Evolutionary conservation across 169 alveolate genomes (phyloP).

Genomic region (Besnoitia besnoiti): DNA sequence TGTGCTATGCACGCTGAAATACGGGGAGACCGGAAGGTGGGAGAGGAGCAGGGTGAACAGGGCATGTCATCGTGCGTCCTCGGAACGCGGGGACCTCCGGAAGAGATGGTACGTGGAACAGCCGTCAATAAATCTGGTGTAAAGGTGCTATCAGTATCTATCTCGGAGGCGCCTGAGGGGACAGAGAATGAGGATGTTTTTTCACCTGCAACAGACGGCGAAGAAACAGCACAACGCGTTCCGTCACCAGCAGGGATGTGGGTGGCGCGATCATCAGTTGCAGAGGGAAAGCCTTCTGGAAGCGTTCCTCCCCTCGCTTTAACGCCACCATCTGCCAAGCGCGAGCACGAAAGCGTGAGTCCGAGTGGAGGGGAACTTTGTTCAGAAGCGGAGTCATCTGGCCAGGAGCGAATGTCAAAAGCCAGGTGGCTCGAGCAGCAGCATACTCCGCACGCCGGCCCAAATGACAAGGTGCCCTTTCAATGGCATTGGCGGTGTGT

Average conservation of each 20-base stretch:
- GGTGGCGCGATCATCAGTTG: background rate
- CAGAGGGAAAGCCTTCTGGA: background rate
- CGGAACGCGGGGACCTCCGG: too few species aligned
- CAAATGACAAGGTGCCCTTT: background rate
- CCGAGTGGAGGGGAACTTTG: background rate
- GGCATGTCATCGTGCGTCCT: too few species aligned
- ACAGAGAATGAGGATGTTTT: background rate
- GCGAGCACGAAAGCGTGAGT: background rate
- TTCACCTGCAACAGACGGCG: background rate
- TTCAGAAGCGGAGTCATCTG: background rate
- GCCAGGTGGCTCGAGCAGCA: background rate
- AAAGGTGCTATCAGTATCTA: background rate
- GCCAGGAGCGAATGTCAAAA: background rate
- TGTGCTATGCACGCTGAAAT: background rate
- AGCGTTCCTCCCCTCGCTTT: background rate
- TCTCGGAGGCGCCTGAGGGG: background rate
- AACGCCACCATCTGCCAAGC: background rate
- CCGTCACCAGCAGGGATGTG: background rate
- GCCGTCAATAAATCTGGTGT: background rate
- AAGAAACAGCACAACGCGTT: background rate
- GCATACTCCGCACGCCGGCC: background rate
- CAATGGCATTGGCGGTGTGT: background rate
- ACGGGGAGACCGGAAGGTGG: background rate
- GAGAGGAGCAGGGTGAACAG: too few species aligned
- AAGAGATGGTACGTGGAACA: background rate